phyloP scores from a whole-genome alignment of 2,329 filamentous ascomycete species.

The Orbilia javanica region DNA sequence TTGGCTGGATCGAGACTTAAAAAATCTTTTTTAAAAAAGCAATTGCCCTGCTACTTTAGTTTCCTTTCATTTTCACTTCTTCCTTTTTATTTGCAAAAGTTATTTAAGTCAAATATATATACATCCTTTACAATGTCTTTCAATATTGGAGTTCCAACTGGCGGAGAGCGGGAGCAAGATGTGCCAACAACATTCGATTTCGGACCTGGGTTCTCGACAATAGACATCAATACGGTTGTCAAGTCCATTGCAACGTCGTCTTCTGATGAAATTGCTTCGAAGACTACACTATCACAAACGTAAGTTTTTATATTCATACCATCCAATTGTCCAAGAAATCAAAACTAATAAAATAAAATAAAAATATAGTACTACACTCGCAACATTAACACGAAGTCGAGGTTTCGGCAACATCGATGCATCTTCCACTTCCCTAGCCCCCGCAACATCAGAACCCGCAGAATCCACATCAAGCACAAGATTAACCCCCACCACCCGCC shows the following conservation, averaged over 20 bases:
- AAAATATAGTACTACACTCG: slow-evolving; percentile 15
- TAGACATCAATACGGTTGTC: slow-evolving; percentile 15
- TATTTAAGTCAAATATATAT: background rate
- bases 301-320: slow-evolving; percentile 17
- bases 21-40: too few species aligned
- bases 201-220: slow-evolving; percentile 16
- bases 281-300: background rate
- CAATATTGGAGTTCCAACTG: background rate
- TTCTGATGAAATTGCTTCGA: background rate
- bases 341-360: background rate
- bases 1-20: too few species aligned
- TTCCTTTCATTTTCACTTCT: background rate
- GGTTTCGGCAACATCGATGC: background rate
- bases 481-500: background rate
- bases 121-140: background rate
- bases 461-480: slow-evolving; percentile 4
- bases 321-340: too few species aligned
- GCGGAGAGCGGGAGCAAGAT: background rate
- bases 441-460: background rate
- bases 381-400: slow-evolving; percentile 2
- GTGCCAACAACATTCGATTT: background rate
- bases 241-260: background rate
- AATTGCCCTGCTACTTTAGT: background rate
- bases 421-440: background rate
- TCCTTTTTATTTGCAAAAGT: background rate